Evolutionary conservation across 257 asterid genomes (phyloP), one percentile per base, ranked within the genome.

Genomic region (Osmanthus fragrans): DNA sequence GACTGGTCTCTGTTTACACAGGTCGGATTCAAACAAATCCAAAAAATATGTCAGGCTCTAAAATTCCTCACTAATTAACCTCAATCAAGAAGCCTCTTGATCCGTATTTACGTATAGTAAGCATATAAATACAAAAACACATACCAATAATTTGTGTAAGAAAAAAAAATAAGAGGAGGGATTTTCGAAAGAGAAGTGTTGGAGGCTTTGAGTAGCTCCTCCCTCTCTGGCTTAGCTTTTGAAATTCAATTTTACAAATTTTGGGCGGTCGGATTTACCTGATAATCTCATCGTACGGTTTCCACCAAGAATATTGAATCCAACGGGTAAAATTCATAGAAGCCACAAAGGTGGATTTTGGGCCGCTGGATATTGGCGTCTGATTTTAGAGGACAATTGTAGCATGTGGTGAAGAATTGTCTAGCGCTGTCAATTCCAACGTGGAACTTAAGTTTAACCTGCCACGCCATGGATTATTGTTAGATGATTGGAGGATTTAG

Each of bases 191-290:
- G 73, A 34, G 73, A 80, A 15, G 69, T 36, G 68, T 77, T 74
- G 80, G 84, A 80, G 79, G 80, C 40, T 39, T 73, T 74, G 68
- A 72, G 80, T 74, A 72, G 80, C 88, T 85, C 88, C 96, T 91
- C 97, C 97, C 97, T 90, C 97, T 91, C 89, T 82, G 60, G 85
- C 80, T 84, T 47, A 73, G 88, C 90, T 90, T 94, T 94, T 94
- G 90, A 90, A 94, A 92, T 92, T 89, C 91, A 87, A 94, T 92
- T 94, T 90, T 79, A 76, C 88, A 85, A 79, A 86, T 75, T 85
- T 83, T 86, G 37, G 82, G 87, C 85, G 88, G 87, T 69, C 11
- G 8, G 94, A 87, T 83, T 74, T 51, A 37, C 30, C 30, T 76
- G 70, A 15, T 19, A 27, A 75, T 80, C 60, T 60, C 70, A 84